Percentiles rank a stretch among this genome's conserved stretches.
Conservation (phyloP, 495 filamentous ascomycete species). For the Platismatia glauca region DNA sequence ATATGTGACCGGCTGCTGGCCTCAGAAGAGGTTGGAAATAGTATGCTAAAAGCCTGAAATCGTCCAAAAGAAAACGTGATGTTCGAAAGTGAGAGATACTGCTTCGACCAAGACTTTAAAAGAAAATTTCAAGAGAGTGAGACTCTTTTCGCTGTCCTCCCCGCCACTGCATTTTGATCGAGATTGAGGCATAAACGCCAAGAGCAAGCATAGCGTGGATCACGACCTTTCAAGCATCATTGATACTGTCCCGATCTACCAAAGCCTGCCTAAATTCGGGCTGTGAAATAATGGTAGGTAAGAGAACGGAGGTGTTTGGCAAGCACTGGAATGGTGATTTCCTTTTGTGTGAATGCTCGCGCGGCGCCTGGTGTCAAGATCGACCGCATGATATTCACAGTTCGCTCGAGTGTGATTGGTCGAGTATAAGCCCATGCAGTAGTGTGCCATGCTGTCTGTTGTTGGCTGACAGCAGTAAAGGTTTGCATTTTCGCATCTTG, state of each 20-base stretch:
- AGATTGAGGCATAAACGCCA: neutral
- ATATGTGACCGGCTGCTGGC: neutral
- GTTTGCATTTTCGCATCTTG: neutral
- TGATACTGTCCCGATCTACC: no score
- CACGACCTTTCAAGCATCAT: neutral
- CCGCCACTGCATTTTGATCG: neutral
- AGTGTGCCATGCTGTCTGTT: neutral
- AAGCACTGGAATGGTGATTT: neutral
- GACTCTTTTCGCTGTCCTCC: neutral
- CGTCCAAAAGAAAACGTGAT: neutral
- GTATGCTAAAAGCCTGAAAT: neutral
- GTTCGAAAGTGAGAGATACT: neutral
- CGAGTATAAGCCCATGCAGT: no score
- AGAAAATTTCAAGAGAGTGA: neutral
- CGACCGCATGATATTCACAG: neutral
- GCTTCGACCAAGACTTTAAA: neutral
- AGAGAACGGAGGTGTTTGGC: neutral
- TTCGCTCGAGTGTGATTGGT: no score
- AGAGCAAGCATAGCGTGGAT: neutral
- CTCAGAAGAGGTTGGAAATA: neutral
- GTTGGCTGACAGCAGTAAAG: neutral
- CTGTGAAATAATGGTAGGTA: neutral
- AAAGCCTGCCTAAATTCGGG: neutral
- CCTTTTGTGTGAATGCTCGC: neutral
- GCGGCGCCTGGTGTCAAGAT: neutral